Evolutionary conservation across 805 yeast genomes (phyloP).

Genomic region (Sungouiozyma ichnusensis): DNA sequence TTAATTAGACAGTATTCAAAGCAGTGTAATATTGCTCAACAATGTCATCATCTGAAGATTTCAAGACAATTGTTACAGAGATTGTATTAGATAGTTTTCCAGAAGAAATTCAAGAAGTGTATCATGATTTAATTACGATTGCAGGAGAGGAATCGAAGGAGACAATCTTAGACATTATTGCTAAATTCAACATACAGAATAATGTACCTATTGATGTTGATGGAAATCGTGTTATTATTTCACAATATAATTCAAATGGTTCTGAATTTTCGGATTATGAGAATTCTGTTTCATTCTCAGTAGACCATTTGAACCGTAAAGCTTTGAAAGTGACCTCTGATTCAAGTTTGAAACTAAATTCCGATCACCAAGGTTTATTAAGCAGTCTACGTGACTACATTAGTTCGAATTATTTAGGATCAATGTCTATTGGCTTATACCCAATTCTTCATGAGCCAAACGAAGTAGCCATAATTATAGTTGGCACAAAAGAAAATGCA

Average conservation of each 20-base stretch:
- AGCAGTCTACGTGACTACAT: conserved; percentile 38
- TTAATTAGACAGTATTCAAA: no score
- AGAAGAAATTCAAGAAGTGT: conserved; percentile 28
- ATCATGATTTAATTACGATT: conserved; percentile 34
- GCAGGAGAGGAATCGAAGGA: conserved; percentile 32
- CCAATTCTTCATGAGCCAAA: conserved; percentile 26
- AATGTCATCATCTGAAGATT: conserved; percentile 8
- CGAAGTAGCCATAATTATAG: conserved; percentile 39
- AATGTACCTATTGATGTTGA: conserved; percentile 25
- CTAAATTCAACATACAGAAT: conserved; percentile 32
- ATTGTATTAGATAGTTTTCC: conserved; percentile 27
- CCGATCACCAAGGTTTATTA: conserved; percentile 11
- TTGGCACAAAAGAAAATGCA: conserved; percentile 64
- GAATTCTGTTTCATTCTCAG: conserved; percentile 40
- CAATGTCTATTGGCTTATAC: conserved; percentile 36
- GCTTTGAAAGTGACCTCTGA: conserved; percentile 44
- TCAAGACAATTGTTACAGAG: conserved; percentile 19
- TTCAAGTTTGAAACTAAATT: conserved; percentile 6
- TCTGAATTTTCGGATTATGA: conserved; percentile 44
- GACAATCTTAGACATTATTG: conserved; percentile 30
- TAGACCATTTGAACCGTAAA: conserved; percentile 41
- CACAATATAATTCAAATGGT: conserved; percentile 39
- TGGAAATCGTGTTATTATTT: conserved; percentile 33
- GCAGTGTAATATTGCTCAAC: conserved; percentile 6
- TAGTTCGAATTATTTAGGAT: conserved; percentile 55